phyloP scores from a whole-genome alignment of 2,329 filamentous ascomycete genomes.

The Apiospora kogelbergensis region DNA sequence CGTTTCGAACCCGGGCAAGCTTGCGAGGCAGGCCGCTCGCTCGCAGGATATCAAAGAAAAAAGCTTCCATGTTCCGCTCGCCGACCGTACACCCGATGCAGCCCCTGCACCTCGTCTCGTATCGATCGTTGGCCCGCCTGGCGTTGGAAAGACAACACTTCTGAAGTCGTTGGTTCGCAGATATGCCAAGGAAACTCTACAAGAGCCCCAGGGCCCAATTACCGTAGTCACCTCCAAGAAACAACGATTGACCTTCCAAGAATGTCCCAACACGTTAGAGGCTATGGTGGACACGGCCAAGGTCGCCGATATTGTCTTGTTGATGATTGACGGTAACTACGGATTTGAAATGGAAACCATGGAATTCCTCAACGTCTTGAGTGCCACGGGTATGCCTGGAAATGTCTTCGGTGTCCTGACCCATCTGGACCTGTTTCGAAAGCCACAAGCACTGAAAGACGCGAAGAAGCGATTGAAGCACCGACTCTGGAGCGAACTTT shows the following conservation, averaged over 20 bases:
- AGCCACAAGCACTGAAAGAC: conserved; percentile 85
- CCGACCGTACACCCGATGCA: conserved; percentile 85
- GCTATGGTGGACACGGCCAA: conserved; percentile 97
- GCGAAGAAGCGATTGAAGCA: conserved; percentile 97
- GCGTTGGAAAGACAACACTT: conserved; percentile 92
- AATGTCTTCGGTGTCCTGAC: conserved; percentile 98
- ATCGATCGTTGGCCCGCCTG: conserved; percentile 90
- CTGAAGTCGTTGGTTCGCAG: conserved; percentile 91
- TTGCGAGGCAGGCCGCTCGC: conserved; percentile 13
- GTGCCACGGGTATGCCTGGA: conserved; percentile 95
- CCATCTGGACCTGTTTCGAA: conserved; percentile 92
- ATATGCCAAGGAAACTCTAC: conserved; percentile 93
- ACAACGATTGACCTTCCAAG: conserved; percentile 89
- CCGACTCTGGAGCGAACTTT: conserved; percentile 93
- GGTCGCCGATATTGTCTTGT: conserved; percentile 91
- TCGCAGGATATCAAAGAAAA: conserved; percentile 69
- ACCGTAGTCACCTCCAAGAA: conserved; percentile 97
- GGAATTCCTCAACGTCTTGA: conserved; percentile 94
- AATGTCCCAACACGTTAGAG: conserved; percentile 95
- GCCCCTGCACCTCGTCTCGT: conserved; percentile 93
- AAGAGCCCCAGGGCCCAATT: conserved; percentile 85
- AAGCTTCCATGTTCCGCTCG: conserved; percentile 90
- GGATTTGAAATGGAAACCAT: conserved; percentile 99
- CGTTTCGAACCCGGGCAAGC: conserved; percentile 15
- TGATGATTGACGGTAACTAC: conserved; percentile 99